These are phyloP conservation scores for Auriscalpium microsporum DNA, from an alignment of 768 basidiomycete species.

Conservation along the genomic window DNA sequence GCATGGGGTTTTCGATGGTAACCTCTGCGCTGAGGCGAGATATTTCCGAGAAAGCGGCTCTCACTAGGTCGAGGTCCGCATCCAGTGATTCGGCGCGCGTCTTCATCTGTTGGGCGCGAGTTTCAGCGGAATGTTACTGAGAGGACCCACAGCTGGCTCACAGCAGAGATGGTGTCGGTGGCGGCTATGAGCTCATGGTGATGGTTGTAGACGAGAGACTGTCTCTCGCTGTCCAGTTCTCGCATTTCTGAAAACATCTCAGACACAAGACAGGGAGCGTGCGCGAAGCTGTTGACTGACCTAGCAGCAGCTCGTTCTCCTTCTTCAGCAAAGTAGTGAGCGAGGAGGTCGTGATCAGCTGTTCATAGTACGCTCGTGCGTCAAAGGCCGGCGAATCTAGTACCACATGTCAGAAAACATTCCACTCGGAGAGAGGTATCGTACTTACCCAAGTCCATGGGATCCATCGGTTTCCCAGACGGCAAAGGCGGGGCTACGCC, in stretches of 20 bases:
- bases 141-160: constrained; percentile 27
- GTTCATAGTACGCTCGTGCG: constrained; percentile 77
- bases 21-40: constrained; percentile 69
- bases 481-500: constrained; percentile 67
- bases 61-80: constrained; percentile 71
- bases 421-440: neutral
- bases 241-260: constrained; percentile 56
- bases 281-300: constrained; percentile 25
- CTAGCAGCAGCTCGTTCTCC: constrained; percentile 75
- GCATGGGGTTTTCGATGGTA: constrained; percentile 33
- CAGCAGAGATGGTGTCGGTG: constrained; percentile 83
- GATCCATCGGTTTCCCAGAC: constrained; percentile 49
- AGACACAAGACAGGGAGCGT: too few relatives aligned
- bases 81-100: constrained; percentile 79
- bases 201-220: constrained; percentile 90
- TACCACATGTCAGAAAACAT: constrained; percentile 5
- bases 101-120: constrained; percentile 59
- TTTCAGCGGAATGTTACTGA: neutral
- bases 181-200: constrained; percentile 94
- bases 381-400: constrained; percentile 78
- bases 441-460: constrained; percentile 69
- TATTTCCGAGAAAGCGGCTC: constrained; percentile 78
- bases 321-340: constrained; percentile 64
- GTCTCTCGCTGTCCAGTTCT: constrained; percentile 78
- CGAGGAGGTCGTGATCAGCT: constrained; percentile 74